Conservation (phyloP, 495 filamentous ascomycete species). For the Rhypophila decipiens region DNA sequence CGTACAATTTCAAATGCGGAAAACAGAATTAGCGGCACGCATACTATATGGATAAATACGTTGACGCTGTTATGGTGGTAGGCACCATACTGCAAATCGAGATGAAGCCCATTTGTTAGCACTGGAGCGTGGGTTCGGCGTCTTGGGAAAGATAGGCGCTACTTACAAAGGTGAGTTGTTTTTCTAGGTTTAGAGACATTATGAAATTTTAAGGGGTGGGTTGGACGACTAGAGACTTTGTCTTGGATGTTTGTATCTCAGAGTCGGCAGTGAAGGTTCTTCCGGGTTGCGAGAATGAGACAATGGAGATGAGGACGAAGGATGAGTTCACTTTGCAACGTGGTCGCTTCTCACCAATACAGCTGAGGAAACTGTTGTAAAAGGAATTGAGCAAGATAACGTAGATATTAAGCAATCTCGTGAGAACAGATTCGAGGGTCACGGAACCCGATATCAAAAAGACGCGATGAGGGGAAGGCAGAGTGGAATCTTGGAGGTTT, state of each 20-base stretch:
- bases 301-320: too few species aligned
- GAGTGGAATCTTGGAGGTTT: too few species aligned
- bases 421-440: too few species aligned
- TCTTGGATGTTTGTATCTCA: too few species aligned
- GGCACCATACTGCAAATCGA: slow-evolving; percentile 68
- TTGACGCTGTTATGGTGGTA: slow-evolving; percentile 92
- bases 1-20: slow-evolving; percentile 73
- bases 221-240: background rate
- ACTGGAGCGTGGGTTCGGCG: background rate
- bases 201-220: slow-evolving; percentile 6
- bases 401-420: too few species aligned
- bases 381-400: too few species aligned
- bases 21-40: slow-evolving; percentile 78
- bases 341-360: too few species aligned
- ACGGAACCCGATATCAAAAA: background rate
- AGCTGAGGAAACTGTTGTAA: too few species aligned
- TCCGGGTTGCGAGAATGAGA: too few species aligned
- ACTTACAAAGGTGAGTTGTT: slow-evolving; percentile 73
- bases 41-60: slow-evolving; percentile 81
- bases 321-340: too few species aligned
- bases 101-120: slow-evolving; percentile 8
- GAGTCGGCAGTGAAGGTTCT: too few species aligned
- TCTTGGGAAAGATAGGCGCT: background rate
- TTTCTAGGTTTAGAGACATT: slow-evolving; percentile 74
- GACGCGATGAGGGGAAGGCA: background rate